Percentiles rank a stretch among this genome's conserved stretches.
These are phyloP conservation scores for Primulina tabacum DNA, from an alignment of 257 asterid genomes.

Conservation along the genomic window DNA sequence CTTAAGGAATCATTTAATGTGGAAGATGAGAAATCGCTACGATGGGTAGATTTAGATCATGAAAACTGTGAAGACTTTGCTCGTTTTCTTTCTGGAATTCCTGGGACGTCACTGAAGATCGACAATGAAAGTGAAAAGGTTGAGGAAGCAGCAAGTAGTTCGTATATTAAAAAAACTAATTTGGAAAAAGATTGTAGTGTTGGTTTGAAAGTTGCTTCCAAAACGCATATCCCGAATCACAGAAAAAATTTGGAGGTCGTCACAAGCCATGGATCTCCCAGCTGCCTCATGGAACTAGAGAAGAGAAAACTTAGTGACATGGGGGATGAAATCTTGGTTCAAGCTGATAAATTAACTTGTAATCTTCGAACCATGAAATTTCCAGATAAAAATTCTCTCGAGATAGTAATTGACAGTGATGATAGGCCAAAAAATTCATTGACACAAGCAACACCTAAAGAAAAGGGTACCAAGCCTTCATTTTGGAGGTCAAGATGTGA, in stretches of 20 bases:
- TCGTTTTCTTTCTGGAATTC: constrained; percentile 66
- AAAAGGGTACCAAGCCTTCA: constrained; percentile 50
- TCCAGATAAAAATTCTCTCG: constrained; percentile 35
- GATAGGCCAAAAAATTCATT: constrained; percentile 31
- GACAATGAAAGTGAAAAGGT: constrained; percentile 32
- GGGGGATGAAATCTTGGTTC: constrained; percentile 29
- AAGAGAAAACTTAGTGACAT: constrained; percentile 28
- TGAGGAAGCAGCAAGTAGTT: constrained; percentile 24
- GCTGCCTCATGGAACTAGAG: constrained; percentile 28
- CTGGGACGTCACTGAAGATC: constrained; percentile 29
- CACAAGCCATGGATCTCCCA: constrained; percentile 23
- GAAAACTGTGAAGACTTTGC: constrained; percentile 75
- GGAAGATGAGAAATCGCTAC: constrained; percentile 59
- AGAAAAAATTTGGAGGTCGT: constrained; percentile 23
- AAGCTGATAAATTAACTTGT: constrained; percentile 36
- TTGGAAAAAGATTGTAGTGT: constrained; percentile 23
- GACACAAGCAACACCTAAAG: constrained; percentile 57
- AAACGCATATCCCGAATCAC: constrained; percentile 25
- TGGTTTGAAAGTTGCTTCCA: constrained; percentile 25
- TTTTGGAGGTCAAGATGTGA: constrained; percentile 42
- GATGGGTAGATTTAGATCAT: constrained; percentile 73
- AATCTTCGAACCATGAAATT: constrained; percentile 33
- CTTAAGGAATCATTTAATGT: constrained; percentile 49
- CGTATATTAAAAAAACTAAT: constrained; percentile 29
- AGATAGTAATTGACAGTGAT: constrained; percentile 59